Base-by-base conservation (phyloP, 371 early-diverging fungal species). In the Mucor sp. region DNA sequence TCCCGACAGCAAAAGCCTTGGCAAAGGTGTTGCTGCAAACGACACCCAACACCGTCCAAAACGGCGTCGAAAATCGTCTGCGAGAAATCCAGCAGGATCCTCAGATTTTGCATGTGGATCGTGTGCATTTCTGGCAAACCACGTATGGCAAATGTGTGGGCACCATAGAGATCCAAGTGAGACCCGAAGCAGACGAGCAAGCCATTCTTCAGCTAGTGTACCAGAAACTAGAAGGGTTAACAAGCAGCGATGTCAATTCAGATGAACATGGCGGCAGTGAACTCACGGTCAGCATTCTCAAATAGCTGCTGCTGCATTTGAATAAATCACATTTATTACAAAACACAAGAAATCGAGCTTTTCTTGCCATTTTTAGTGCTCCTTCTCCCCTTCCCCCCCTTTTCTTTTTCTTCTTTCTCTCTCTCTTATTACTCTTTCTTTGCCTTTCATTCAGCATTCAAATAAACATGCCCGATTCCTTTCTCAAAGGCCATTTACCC, bases 61-160 rank as follows among this genome's bases (percentile, higher is more conserved):
- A 69, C 27, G 77, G 83, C 0, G 74, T 83, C 21, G 81, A 80
- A 47, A 74, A 68, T 27, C 70, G 79, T 11, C 62, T 83, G 4
- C 57, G 71, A 32, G 83, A 83, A 82, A 82, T 74, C 58, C 81
- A 66, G 25, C 82, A 77, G 47, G 76, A 89, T 62, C 78, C 85
- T 41, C 70, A 76, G 57, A 80, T 89, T 12, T 5, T 84, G 12
- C 68, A 79, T 30, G 69, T 87, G 17, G 83, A 84, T 27, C 66
- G 82, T 3, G 75, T 85, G 3, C 89, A 89, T 78, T 84, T 88
- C 56, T 89, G 89, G 89, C 86, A 85, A 64, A 89, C 86, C 59
- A 85, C 88, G 0, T 84, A 84, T 65, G 85, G 85, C 15, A 83
- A 87, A 68, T 74, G 82, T 57, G 80, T 89, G 12, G 88, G 88